Base-by-base conservation (phyloP, 1,284 basidiomycete species). In the Coriolopsis trogii region DNA sequence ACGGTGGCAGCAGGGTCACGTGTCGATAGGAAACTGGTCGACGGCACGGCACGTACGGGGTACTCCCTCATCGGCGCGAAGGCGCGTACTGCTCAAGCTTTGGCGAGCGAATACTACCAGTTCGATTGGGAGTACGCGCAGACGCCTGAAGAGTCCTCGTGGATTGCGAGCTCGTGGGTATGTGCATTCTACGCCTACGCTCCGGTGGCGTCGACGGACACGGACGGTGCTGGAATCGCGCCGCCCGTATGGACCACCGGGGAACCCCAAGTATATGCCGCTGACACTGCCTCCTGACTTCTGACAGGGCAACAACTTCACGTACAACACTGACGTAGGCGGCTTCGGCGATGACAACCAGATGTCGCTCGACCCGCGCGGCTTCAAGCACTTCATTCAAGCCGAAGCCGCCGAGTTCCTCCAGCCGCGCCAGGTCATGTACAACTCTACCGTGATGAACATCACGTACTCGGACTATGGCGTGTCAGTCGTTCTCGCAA, bases 101-200 rank as follows among this genome's bases (percentile, higher is more conserved):
- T 73, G 56, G 82, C 73, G 10, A 71, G 78, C 18, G 80, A 85
- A 63, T 85, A 84, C 58, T 82, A 75, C 55, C 71, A 78, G 60
- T 76, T 81, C 57, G 75, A 79, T 57, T 78, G 75, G 73, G 78
- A 82, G 58, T 80, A 77, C 41, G 75, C 76, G 25, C 75, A 85
- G 61, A 76, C 78, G 15, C 85, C 83, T 0, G 81, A 81, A 39
- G 73, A 84, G 63, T 81, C 79, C 0, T 86, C 84, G 0, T 80
- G 78, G 73, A 73, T 86, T 23, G 82, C 82, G 7, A 76, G 81
- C 4, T 76, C 82, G 12, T 82, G 80, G 82, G 84, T 84, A 62
- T 33, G 59, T 53, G 15, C 33, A 12, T n/a, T n/a, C 5, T 34
- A 6, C 15, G n/a, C n/a, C n/a, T n/a, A n/a, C n/a, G n/a, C n/a